Evolutionary conservation across 176 grass and related monocot genomes (phyloP).

Genomic region (Cenchrus americanus): DNA sequence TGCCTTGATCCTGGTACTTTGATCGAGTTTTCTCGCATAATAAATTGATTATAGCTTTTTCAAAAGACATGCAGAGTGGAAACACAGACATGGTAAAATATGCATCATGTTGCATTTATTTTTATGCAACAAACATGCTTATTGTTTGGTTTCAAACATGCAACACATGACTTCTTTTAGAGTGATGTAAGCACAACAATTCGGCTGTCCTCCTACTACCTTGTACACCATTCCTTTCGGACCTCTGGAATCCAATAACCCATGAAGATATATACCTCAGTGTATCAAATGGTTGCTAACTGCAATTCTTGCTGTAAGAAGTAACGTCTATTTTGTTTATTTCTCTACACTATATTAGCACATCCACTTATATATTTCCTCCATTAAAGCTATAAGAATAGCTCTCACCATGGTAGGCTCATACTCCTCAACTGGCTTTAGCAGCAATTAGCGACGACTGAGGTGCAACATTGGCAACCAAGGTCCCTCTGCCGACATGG

Average conservation of each 20-base stretch:
- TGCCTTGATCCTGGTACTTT: no score
- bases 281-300: not conserved
- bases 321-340: conserved; percentile 20
- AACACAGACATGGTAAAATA: not conserved
- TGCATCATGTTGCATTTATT: not conserved
- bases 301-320: not conserved
- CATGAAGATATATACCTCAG: not conserved
- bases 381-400: not conserved
- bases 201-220: not conserved
- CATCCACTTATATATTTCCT: not conserved
- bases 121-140: not conserved
- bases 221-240: not conserved
- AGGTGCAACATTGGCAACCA: conserved; percentile 27
- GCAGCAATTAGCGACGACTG: conserved; percentile 26
- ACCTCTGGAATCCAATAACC: not conserved
- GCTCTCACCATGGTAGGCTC: not conserved
- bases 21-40: no score
- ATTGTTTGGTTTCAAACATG: no score
- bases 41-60: no score
- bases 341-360: not conserved
- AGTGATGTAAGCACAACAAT: not conserved
- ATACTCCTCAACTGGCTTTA: conserved; percentile 52
- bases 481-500: conserved; percentile 8
- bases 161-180: not conserved
- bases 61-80: not conserved